These are phyloP conservation scores for Vaccinium darrowii DNA, from an alignment of 148 eudicot species.

Conservation along the genomic window DNA sequence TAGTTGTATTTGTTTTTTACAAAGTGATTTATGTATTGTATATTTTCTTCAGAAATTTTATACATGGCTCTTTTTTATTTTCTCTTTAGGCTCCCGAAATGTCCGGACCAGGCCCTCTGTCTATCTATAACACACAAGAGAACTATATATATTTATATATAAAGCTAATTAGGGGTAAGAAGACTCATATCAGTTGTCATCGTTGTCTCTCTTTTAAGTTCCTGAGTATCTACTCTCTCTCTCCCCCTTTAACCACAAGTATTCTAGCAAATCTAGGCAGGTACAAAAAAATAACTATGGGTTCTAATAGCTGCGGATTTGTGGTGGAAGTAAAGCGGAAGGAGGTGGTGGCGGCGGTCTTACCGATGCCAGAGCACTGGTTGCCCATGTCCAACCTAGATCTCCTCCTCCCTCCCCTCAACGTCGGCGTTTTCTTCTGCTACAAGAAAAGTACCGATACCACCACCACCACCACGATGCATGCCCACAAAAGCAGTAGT, in stretches of 20 bases:
- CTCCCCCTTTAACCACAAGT: not conserved
- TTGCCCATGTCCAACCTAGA: slow-evolving; percentile 17
- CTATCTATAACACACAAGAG: too few species aligned
- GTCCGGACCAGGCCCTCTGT: too few species aligned
- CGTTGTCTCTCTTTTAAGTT: too few species aligned
- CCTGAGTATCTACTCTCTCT: not conserved
- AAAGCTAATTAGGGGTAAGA: too few species aligned
- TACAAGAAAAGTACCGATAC: not conserved
- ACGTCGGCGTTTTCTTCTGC: slow-evolving; percentile 16
- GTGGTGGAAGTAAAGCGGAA: not conserved
- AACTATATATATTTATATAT: too few species aligned
- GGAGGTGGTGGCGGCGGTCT: slow-evolving; percentile 12
- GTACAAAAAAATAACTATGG: not conserved
- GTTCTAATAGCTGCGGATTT: not conserved
- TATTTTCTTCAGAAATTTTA: too few species aligned
- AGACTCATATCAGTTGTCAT: too few species aligned
- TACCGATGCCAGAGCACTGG: slow-evolving; percentile 14
- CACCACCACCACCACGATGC: not conserved
- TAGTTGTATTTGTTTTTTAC: too few species aligned
- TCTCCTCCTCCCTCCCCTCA: slow-evolving; percentile 1
- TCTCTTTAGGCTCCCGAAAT: too few species aligned
- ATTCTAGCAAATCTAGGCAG: not conserved
- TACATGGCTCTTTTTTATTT: too few species aligned
- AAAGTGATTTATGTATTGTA: too few species aligned
- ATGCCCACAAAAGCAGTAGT: not conserved